A percentile compares a stretch with the other conserved stretches of the same genome.
phyloP scores from a whole-genome alignment of 306 rosid genomes.

The Cucurbita moschata region DNA sequence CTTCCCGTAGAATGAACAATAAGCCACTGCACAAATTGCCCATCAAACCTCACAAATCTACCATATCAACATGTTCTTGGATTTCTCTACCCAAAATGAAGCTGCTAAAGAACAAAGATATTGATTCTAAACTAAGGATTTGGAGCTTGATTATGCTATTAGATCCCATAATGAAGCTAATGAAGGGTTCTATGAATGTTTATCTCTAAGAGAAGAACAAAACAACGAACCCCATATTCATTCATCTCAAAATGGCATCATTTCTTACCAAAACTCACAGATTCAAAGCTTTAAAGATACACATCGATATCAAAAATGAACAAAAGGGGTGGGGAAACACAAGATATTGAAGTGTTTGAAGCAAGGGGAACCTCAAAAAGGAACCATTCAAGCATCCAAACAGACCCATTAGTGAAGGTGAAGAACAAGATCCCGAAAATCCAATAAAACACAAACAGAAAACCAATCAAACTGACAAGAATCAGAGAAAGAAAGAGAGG shows the following conservation, averaged over 20 bases:
- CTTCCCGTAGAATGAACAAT: slow-evolving; percentile 67
- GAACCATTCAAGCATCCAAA: background rate
- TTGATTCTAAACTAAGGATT: background rate
- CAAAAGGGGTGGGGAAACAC: background rate
- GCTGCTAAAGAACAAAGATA: background rate
- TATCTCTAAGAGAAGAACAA: background rate
- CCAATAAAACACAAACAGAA: slow-evolving; percentile 5
- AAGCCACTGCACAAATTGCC: slow-evolving; percentile 36
- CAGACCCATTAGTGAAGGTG: background rate
- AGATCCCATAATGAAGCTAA: background rate
- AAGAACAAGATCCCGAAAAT: slow-evolving; percentile 6
- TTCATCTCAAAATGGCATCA: background rate
- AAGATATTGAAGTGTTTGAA: background rate
- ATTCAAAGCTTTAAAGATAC: background rate
- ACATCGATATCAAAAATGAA: background rate
- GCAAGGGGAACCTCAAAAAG: background rate
- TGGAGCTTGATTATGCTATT: background rate
- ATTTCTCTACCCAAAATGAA: background rate
- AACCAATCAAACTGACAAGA: background rate
- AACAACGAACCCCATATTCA: background rate
- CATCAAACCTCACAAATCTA: background rate
- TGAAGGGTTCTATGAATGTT: background rate
- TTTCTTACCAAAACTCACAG: background rate
- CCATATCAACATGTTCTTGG: background rate
- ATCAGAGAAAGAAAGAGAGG: background rate